Conservation (phyloP, 345 rosid species). For the Dipteronia sinensis region DNA sequence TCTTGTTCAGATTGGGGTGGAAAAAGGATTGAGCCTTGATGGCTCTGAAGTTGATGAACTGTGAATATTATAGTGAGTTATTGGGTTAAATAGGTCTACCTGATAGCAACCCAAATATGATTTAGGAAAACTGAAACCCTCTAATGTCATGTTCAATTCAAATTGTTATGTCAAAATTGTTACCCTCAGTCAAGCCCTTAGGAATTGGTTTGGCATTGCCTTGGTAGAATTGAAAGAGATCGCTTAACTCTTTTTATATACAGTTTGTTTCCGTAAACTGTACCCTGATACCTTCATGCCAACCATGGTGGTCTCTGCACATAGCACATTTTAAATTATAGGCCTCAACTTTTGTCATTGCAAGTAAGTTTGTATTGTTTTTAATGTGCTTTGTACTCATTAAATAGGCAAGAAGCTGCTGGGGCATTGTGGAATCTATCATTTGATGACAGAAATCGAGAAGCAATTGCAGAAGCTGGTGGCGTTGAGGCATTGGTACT, state of each 20-base stretch:
- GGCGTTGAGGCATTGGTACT: conserved; percentile 91
- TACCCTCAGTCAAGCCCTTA: neutral
- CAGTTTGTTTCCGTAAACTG: neutral
- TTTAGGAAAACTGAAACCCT: neutral
- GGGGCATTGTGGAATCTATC: conserved; percentile 89
- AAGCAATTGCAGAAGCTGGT: conserved; percentile 82
- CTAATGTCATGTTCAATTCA: neutral
- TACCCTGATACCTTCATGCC: neutral
- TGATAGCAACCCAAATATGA: neutral
- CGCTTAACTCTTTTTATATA: neutral
- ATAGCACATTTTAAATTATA: neutral
- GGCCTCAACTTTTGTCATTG: conserved; percentile 6
- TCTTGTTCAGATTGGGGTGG: neutral
- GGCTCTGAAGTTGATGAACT: no score
- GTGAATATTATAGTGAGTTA: no score
- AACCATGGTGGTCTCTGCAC: neutral
- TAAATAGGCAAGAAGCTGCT: conserved; percentile 80
- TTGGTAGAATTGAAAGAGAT: neutral
- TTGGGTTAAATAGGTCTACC: neutral
- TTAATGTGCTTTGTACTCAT: neutral
- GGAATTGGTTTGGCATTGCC: neutral
- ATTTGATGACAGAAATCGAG: conserved; percentile 77
- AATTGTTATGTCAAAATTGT: neutral
- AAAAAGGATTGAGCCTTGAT: neutral
- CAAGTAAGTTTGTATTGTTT: conserved; percentile 4